Evolutionary conservation across 2,329 filamentous ascomycete species (phyloP).

Genomic region (Apiospora saccharicola): DNA sequence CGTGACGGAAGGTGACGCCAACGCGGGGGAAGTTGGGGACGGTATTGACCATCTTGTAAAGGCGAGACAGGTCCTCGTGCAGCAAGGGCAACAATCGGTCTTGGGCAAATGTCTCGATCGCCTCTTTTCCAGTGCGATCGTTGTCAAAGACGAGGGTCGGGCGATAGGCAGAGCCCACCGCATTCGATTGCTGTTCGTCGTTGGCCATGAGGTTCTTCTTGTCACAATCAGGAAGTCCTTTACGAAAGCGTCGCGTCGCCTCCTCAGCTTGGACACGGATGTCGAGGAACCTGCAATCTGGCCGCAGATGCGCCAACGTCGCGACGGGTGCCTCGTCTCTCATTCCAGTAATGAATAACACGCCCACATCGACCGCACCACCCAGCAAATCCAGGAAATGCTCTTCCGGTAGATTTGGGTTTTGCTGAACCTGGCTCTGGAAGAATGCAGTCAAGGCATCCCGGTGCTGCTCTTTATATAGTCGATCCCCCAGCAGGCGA

Average conservation of each 20-base stretch:
- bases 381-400: constrained; percentile 58
- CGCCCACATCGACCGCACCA: constrained; percentile 52
- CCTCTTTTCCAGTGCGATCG: constrained; percentile 48
- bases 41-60: constrained; percentile 58
- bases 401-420: constrained; percentile 56
- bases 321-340: constrained; percentile 66
- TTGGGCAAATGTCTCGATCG: constrained; percentile 50
- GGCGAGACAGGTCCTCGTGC: constrained; percentile 52
- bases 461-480: constrained; percentile 69
- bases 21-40: constrained; percentile 58
- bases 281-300: constrained; percentile 61
- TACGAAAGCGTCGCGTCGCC: constrained; percentile 46
- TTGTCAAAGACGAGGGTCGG: constrained; percentile 62
- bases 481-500: constrained; percentile 59
- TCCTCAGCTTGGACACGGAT: constrained; percentile 54
- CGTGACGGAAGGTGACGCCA: constrained; percentile 64
- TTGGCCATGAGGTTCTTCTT: constrained; percentile 20
- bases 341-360: constrained; percentile 69
- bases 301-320: constrained; percentile 52
- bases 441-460: constrained; percentile 60
- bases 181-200: too few relatives aligned
- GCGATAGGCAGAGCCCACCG: not conserved
- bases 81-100: constrained; percentile 53
- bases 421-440: constrained; percentile 49
- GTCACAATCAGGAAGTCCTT: constrained; percentile 35